Conservation (phyloP, 306 rosid species). For the Morella rubra region DNA sequence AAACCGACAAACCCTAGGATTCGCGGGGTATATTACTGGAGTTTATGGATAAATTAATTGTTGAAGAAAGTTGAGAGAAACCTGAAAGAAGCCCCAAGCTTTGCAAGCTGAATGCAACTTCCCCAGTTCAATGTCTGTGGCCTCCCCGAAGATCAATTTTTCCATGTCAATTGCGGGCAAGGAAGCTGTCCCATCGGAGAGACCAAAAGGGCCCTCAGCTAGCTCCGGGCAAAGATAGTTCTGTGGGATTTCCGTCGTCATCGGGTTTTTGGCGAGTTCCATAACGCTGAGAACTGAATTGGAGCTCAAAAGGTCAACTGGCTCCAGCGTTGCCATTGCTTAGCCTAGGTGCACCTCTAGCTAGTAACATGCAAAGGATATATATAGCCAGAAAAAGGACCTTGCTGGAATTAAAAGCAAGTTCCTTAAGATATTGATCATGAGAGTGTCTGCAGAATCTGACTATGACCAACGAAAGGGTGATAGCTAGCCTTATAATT, state of each 20-base stretch:
- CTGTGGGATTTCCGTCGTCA: slow-evolving; percentile 34
- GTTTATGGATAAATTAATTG: neutral
- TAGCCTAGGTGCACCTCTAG: too few species aligned
- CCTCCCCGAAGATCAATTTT: slow-evolving; percentile 21
- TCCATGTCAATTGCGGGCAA: slow-evolving; percentile 57
- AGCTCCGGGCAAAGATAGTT: slow-evolving; percentile 41
- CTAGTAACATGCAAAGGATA: too few species aligned
- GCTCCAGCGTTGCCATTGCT: slow-evolving; percentile 21
- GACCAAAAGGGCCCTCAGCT: slow-evolving; percentile 20
- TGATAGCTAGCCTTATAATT: too few species aligned
- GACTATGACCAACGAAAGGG: too few species aligned
- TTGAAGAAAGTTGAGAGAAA: slow-evolving; percentile 4
- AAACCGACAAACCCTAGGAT: neutral
- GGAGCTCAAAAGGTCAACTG: neutral
- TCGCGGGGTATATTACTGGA: neutral
- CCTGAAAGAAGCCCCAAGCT: slow-evolving; percentile 89
- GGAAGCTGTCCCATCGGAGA: neutral
- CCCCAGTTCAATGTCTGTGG: slow-evolving; percentile 33
- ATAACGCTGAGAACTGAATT: slow-evolving; percentile 20
- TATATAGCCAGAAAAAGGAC: neutral
- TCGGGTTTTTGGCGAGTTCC: slow-evolving; percentile 17
- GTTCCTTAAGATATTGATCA: too few species aligned
- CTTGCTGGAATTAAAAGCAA: too few species aligned
- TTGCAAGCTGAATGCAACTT: slow-evolving; percentile 58
- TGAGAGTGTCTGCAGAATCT: too few species aligned